Base-by-base conservation (phyloP, 148 eudicot species). In the Rhododendron vialii region DNA sequence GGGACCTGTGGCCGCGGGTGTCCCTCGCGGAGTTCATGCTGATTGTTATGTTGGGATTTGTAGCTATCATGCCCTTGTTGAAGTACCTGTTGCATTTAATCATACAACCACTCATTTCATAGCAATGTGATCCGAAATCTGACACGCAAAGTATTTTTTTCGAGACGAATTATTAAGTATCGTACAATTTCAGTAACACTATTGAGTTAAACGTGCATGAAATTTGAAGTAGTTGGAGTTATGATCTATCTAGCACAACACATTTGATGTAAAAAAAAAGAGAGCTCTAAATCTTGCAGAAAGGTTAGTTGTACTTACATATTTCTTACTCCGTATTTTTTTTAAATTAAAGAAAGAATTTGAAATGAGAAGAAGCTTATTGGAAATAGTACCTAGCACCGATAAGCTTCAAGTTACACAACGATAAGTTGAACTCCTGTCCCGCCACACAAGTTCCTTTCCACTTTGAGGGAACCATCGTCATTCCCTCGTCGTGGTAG, bases 401-500 rank as follows among this genome's bases (percentile, higher is more conserved):
- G 51, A 93, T 88, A 75, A 94, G 91, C 84, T 94, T 94, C 3
- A 51, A 80, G 43, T 93, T 94, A 75, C 97, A 94, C 33, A 88
- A 20, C 5, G 95, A 88, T 0, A 89, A 26, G 35, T 88, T 91
- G 57, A 93, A 94, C 26, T 83, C 83, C 47, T 86, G 84, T 4
- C 93, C 95, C 33, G 30, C 89, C 80, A 90, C 83, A 50, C 96
- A 94, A 9, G 77, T 65, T 75, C 96, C 96, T 51, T 90, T 93
- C 95, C 94, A 94, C 67, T 55, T 92, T 0, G 89, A 14, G 7
- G 92, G 90, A 53, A 86, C 59, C 13, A 81, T 85, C 9, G 88
- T 85, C 93, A 94, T 86, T 17, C 95, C 93, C 35, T 86, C 76
- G 18, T 93, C 97, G 1, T 75, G 86, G 81, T 85, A 94, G 89